Conservation (phyloP, 2,329 filamentous ascomycete species). For the Ophiocordyceps camponoti-saundersi region DNA sequence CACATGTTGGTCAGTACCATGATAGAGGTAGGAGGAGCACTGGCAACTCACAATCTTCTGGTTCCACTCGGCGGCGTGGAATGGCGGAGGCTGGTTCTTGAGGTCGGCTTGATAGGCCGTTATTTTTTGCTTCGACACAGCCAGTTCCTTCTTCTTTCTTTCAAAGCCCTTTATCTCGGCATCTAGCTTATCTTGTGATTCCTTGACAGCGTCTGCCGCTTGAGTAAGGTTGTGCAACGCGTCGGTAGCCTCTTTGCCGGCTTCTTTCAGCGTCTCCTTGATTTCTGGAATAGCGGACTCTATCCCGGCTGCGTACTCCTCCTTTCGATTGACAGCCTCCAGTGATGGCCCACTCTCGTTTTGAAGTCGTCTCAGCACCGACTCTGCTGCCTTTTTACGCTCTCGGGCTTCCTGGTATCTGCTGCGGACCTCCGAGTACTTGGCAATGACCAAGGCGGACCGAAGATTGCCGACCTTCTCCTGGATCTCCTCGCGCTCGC, state of each 20-base stretch:
- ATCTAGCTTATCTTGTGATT: conserved; percentile 25
- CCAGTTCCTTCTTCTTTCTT: conserved; percentile 33
- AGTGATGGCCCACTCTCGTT: conserved; percentile 47
- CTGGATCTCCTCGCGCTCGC: conserved; percentile 55
- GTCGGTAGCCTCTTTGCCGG: conserved; percentile 24
- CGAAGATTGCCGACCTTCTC: conserved; percentile 47
- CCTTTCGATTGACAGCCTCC: conserved; percentile 50
- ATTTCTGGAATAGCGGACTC: conserved; percentile 36
- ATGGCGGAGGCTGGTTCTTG: conserved; percentile 44
- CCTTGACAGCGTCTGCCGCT: conserved; percentile 22
- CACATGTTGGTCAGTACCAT: conserved; percentile 9
- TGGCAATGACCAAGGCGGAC: conserved; percentile 45
- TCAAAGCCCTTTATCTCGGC: conserved; percentile 32
- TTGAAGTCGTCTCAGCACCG: conserved; percentile 43
- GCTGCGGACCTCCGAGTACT: conserved; percentile 39
- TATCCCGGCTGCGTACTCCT: conserved; percentile 45
- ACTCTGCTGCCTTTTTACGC: conserved; percentile 33
- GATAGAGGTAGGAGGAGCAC: not conserved
- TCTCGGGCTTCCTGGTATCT: conserved; percentile 34
- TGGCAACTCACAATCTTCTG: conserved; percentile 44
- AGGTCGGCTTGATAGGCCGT: conserved; percentile 44
- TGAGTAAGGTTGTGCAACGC: conserved; percentile 10
- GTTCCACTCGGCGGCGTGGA: conserved; percentile 56
- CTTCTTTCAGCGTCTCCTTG: conserved; percentile 31
- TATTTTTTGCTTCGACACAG: conserved; percentile 37